Percentiles rank a stretch among this genome's conserved stretches.
Evolutionary conservation across 2,329 filamentous ascomycete genomes (phyloP).

Genomic region (Chaetomium olivaceum): DNA sequence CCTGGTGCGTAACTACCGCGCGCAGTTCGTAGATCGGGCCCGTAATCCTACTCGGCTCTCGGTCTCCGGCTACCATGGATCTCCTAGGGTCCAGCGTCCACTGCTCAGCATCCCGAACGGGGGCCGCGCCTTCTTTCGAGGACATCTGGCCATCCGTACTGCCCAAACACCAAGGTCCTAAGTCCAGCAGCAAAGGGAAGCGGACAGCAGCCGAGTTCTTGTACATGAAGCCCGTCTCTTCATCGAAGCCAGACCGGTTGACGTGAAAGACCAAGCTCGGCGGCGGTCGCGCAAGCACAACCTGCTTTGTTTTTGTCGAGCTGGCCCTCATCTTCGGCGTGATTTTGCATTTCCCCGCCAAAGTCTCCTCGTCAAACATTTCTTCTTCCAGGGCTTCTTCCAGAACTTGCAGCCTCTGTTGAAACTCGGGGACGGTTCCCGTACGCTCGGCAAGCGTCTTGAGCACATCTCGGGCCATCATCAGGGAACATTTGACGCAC

Average conservation of each 20-base stretch:
- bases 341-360: constrained; percentile 65
- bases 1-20: constrained; percentile 85
- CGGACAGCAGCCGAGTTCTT: constrained; percentile 81
- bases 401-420: constrained; percentile 63
- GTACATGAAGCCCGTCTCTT: constrained; percentile 71
- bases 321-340: constrained; percentile 66
- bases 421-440: constrained; percentile 50
- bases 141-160: constrained; percentile 44
- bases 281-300: constrained; percentile 79
- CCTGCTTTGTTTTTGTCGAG: constrained; percentile 86
- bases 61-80: constrained; percentile 70
- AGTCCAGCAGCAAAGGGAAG: constrained; percentile 73
- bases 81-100: constrained; percentile 69
- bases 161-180: constrained; percentile 84
- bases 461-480: constrained; percentile 55
- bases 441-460: constrained; percentile 48
- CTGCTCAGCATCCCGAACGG: constrained; percentile 52
- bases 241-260: constrained; percentile 89
- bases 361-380: constrained; percentile 71
- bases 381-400: constrained; percentile 73
- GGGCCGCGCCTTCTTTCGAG: constrained; percentile 30
- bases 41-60: constrained; percentile 50
- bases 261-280: constrained; percentile 81
- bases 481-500: constrained; percentile 85
- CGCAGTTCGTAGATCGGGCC: constrained; percentile 73